phyloP scores from a whole-genome alignment of 1,284 basidiomycete species.

The Pascua guehoae region DNA sequence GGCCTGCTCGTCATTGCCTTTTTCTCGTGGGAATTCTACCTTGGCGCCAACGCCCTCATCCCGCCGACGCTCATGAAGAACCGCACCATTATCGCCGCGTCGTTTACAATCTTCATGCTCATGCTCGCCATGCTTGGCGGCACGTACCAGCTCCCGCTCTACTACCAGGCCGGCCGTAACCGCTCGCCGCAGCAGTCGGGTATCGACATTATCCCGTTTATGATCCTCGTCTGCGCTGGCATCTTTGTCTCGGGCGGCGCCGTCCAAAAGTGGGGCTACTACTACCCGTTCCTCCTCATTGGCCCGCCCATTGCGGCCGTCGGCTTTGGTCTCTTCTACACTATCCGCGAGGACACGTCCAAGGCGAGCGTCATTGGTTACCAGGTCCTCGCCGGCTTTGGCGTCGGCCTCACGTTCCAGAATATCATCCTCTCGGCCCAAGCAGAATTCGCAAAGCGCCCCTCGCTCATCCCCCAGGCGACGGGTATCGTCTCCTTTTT shows the following conservation, averaged over 20 bases:
- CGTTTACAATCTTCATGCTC: slow-evolving; percentile 47
- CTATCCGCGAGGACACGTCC: slow-evolving; percentile 43
- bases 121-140: slow-evolving; percentile 50
- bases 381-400: slow-evolving; percentile 52
- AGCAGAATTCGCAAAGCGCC: slow-evolving; percentile 47
- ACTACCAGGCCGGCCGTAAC: slow-evolving; percentile 49
- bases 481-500: slow-evolving; percentile 48
- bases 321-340: slow-evolving; percentile 54
- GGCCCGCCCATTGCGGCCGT: slow-evolving; percentile 42
- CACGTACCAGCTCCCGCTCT: slow-evolving; percentile 50
- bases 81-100: slow-evolving; percentile 42
- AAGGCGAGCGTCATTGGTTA: slow-evolving; percentile 49
- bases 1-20: slow-evolving; percentile 43
- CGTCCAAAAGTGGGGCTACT: slow-evolving; percentile 46
- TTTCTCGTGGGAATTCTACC: slow-evolving; percentile 46
- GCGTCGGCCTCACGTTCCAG: slow-evolving; percentile 40
- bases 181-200: slow-evolving; percentile 50
- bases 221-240: slow-evolving; percentile 46
- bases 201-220: slow-evolving; percentile 53
- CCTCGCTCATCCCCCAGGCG: slow-evolving; percentile 37
- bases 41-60: slow-evolving; percentile 43
- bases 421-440: slow-evolving; percentile 51
- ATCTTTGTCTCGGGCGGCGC: slow-evolving; percentile 48
- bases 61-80: slow-evolving; percentile 36
- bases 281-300: slow-evolving; percentile 48